Evolutionary conservation across 2,329 filamentous ascomycete genomes (phyloP), one percentile per base, ranked within the genome.

Genomic region (Bipolaris cookei): DNA sequence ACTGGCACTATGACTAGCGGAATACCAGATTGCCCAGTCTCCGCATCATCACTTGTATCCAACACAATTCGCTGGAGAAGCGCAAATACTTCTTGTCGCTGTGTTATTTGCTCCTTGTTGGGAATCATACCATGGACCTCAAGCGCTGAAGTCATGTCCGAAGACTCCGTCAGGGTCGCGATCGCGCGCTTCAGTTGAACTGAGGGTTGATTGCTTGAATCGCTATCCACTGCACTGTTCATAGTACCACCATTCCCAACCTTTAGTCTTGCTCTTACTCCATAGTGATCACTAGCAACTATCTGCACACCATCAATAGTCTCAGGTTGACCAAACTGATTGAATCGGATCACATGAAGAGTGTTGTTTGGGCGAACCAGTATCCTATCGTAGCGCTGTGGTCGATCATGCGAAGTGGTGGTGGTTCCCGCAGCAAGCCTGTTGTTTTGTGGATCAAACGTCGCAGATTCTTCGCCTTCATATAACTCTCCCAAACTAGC

Each of bases 301-400:
- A 59, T 21, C 8, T 61, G 59, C 8, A 34, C 37, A 6, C 61
- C 64, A 23, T 65, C 52, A 13, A 61, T 30, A 3, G 55, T 72
- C 39, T 64, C 73, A 13, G 76, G 72, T 45, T 81, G 75, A 0
- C 86, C 87, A 68, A 89, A 89, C 67, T 81, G 79, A 62, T 86
- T 86, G 73, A 88, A 88, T 0, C 75, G 69, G 3, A 66, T 67
- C 4, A 84, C 71, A 14, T 72, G 65, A 5, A 84, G 69, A 2
- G 68, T 38, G 3, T 72, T 78, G 14, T 77, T 73, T 6, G 76
- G 75, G 42, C 80, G 83, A 32, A 86, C 72, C 2, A 89, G 72
- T 42, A 90, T 86, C 32, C 87, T 80, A 65, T 90, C 87, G 58
- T 89, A 90, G 45, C 88, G 77, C 66, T 90, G 87, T 1, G 88